phyloP scores from a whole-genome alignment of 2,329 filamentous ascomycete species.

The Furcasterigmium sp. region DNA sequence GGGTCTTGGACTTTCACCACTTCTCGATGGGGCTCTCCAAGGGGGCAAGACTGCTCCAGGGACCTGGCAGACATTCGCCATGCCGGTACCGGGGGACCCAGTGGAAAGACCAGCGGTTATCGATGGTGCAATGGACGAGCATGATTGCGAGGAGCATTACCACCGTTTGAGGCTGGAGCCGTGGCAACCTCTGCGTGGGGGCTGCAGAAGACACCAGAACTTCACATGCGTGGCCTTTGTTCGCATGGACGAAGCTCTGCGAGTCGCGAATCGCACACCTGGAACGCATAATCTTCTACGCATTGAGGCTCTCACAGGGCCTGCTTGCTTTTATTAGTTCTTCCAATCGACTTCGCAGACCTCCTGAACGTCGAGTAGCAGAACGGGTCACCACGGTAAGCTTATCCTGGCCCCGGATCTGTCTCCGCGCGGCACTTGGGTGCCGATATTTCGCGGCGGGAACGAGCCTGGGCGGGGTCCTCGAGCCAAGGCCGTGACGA shows the following conservation, averaged over 20 bases:
- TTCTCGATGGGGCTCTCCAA: not conserved
- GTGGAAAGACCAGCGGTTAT: constrained; percentile 5
- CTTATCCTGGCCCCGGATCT: too few species aligned
- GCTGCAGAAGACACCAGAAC: not conserved
- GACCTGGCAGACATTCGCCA: not conserved
- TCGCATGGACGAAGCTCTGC: too few species aligned
- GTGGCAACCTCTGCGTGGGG: not conserved
- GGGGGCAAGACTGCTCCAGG: not conserved
- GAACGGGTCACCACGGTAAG: too few species aligned
- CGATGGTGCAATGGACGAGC: constrained; percentile 11
- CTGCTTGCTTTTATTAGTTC: too few species aligned
- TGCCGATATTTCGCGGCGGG: not conserved
- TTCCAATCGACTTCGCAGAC: too few species aligned
- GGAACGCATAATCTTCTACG: too few species aligned
- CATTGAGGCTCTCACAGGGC: too few species aligned
- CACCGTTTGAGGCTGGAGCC: not conserved
- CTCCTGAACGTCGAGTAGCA: too few species aligned
- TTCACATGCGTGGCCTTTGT: too few species aligned
- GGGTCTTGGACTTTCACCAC: not conserved
- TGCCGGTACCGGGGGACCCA: not conserved
- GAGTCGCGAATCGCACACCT: too few species aligned
- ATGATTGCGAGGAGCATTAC: constrained; percentile 6
- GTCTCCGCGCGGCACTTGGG: not conserved
- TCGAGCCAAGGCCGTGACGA: not conserved
- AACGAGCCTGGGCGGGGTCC: not conserved